Base-by-base conservation (phyloP, 139 green algal genomes). In the Klebsormidium nitens region DNA sequence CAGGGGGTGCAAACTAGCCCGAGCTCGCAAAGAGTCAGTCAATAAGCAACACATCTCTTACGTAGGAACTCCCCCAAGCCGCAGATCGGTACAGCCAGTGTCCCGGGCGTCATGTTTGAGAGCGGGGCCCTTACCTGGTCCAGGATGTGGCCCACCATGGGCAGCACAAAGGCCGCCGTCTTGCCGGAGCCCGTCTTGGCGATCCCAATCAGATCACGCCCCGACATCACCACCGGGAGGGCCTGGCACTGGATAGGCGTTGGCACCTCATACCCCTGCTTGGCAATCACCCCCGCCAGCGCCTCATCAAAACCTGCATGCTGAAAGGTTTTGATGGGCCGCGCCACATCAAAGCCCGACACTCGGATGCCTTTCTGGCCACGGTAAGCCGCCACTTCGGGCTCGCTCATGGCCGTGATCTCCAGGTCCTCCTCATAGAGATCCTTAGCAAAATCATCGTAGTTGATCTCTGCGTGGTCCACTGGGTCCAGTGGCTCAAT, bases 151-250 rank as follows among this genome's bases (percentile, higher is more conserved):
- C 91, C 83, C 72, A 99, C 66, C 87, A 97, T 90, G 48, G 95
- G 94, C 60, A 98, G 81, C 64, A 98, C 87, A 72, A 96, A 99
- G 1, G 90, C 93, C 5, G 95, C 80, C 5, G 94, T 99, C 88
- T 99, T 98, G 74, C 94, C 94, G 49, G 71, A 89, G 58, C 94
- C 95, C 3, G 95, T 98, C 82, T 98, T 98, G 57, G 94, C 94
- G 69, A 99, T 92, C 69, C 89, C 95, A 35, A 99, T 96, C 82
- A 90, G 94, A 86, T 99, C 95, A 8, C 94, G 84, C 28, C 94
- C 94, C 6, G 64, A 81, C 90, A 99, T 96, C 74, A 97, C 95
- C 71, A 93, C 84, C 0, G 94, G 94, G 86, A 98, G 82, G 8
- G 89, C 90, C 69, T 97, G 91, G 11, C 87, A 76, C 81, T 98